Evolutionary conservation across 169 alveolate species (phyloP).

Genomic region (Plasmodium gallinaceum): DNA sequence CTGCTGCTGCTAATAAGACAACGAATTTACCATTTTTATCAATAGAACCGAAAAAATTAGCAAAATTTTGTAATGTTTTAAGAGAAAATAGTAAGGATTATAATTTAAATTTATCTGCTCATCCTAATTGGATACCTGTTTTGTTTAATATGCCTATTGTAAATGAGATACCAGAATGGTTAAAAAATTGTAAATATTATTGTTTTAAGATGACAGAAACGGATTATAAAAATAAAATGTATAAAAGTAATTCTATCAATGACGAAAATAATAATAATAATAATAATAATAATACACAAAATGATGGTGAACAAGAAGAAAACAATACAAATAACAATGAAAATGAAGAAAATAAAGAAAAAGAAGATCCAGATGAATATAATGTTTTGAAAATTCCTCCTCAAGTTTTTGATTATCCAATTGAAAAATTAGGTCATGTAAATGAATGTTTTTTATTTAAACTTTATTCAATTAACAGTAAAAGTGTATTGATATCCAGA

Average conservation of each 20-base stretch:
- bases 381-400: slow-evolving; percentile 81
- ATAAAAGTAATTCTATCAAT: background rate
- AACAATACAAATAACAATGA: background rate
- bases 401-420: slow-evolving; percentile 73
- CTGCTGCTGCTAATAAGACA: slow-evolving; percentile 5
- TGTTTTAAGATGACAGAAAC: slow-evolving; percentile 69
- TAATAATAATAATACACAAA: background rate
- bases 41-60: slow-evolving; percentile 78
- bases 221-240: background rate
- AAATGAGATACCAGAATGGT: slow-evolving; percentile 69
- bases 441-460: slow-evolving; percentile 80
- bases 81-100: slow-evolving; percentile 68
- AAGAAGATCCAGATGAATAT: slow-evolving; percentile 78
- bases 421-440: slow-evolving; percentile 79
- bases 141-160: slow-evolving; percentile 71
- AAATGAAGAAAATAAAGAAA: background rate
- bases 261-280: slow-evolving; percentile 5
- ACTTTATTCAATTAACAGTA: slow-evolving; percentile 67
- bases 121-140: slow-evolving; percentile 64
- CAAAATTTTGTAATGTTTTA: slow-evolving; percentile 74
- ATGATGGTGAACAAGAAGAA: background rate
- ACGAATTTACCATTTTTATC: slow-evolving; percentile 60
- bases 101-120: slow-evolving; percentile 31
- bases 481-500: slow-evolving; percentile 69
- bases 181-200: slow-evolving; percentile 65